phyloP scores from a whole-genome alignment of 2,329 filamentous ascomycete genomes.

The Cytospora piceicola region DNA sequence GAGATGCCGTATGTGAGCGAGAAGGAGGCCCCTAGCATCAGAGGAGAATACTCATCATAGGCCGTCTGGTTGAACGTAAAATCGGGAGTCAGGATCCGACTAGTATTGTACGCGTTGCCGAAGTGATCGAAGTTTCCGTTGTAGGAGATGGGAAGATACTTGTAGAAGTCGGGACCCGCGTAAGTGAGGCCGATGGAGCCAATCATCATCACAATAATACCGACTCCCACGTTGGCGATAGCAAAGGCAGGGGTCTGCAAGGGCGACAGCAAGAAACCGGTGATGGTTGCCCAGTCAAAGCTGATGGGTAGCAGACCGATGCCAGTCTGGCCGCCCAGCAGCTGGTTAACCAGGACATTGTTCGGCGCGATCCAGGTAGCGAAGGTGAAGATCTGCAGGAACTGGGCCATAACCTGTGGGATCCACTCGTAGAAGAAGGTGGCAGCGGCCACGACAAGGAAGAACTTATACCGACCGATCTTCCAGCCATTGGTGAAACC shows the following conservation, averaged over 20 bases:
- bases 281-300: constrained; percentile 58
- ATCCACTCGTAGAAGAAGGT: constrained; percentile 48
- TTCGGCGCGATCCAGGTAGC: constrained; percentile 65
- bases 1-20: constrained; percentile 59
- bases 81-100: constrained; percentile 47
- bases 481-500: constrained; percentile 49
- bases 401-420: constrained; percentile 43
- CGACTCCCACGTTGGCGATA: constrained; percentile 61
- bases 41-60: constrained; percentile 52
- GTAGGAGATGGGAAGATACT: constrained; percentile 54
- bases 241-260: constrained; percentile 64
- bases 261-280: constrained; percentile 60
- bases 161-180: constrained; percentile 48
- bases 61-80: constrained; percentile 48
- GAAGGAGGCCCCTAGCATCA: constrained; percentile 59
- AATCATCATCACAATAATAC: constrained; percentile 54
- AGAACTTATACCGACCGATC: constrained; percentile 61
- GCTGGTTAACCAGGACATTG: constrained; percentile 62
- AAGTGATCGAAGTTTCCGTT: constrained; percentile 58
- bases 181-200: constrained; percentile 50
- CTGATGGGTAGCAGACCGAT: constrained; percentile 64
- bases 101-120: constrained; percentile 50
- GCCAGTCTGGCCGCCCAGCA: constrained; percentile 64
- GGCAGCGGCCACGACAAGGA: constrained; percentile 54
- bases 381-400: constrained; percentile 55